Evolutionary conservation across 192 early-diverging fungal genomes (phyloP), one percentile per base, ranked within the genome.

Genomic region (Pilaira anomala): DNA sequence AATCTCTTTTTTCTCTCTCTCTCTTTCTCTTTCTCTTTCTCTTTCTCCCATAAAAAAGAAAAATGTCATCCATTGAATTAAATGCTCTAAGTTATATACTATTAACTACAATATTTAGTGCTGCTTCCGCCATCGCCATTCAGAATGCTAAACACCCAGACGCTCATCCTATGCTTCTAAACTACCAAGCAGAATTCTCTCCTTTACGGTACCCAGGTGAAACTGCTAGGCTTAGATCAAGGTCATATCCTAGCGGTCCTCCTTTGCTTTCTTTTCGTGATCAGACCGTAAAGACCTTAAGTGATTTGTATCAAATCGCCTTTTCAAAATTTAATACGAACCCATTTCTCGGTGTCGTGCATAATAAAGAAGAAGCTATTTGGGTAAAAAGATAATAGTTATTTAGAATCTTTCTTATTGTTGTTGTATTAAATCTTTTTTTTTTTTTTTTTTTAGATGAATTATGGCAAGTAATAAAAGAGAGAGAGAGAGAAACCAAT

Each of bases 121-220:
- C 78, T 7, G 58, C 68, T 16, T 61, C 73, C 3, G 33, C 80
- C 3, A 24, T 76, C 29, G 76, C 74, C n/a, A 56, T 79, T 22
- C 60, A 65, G 12, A 72, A 62, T 44, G 62, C 64, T 22, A 63
- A 67, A 24, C 76, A 66, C 26, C 75, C 83, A 25, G 85, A 87
- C 51, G 71, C 85, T 14, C 85, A 87, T 55, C 85, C 85, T 6
- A 66, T 85, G n/a, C 30, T 85, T 24, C 77, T 87, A 8, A 63
- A 76, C 28, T 60, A 76, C 18, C 85, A 87, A 52, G 69, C 80
- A 0, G 72, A 80, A 16, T 62, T 78, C 13, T 68, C 81, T 11
- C 70, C 59, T 22, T 54, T 85, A 25, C 63, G 83, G 9, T 68
- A 79, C 62, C 63, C 78, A n/a, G 72, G 69, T 3, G 85, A 87